Evolutionary conservation across 225 moss, liverwort and hornwort species (phyloP), one percentile per base, ranked within the genome.

Genomic region (Polytrichum formosum): DNA sequence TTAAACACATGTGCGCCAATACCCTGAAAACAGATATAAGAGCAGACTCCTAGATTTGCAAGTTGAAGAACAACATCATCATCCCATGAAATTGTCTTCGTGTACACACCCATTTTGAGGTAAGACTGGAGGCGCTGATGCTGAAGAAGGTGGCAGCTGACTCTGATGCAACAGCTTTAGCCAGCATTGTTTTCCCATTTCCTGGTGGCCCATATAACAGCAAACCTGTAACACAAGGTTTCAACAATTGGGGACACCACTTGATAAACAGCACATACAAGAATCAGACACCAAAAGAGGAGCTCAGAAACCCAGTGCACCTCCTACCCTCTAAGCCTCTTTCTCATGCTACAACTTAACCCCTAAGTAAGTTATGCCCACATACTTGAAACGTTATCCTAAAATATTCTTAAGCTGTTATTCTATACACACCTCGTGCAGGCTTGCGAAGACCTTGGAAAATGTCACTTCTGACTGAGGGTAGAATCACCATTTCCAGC

Each of bases 131-230:
- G 66, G 96, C 93, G 79, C 96, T 92, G 76, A 93, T 93, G 77
- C 93, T 93, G 84, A 96, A 96, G 69, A 93, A 96, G 7, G 96
- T 96, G 53, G 96, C 93, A 31, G 90, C 86, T 54, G 93, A 96
- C 81, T 93, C 96, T 55, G 96, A 96, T 81, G 96, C 96, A 63
- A 96, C 96, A 60, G 93, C 96, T 81, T 96, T 96, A 6, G 96
- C 96, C 16, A 96, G 80, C 96, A 96, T 90, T 26, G 96, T 96
- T 73, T 96, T 96, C 4, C 96, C 96, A 64, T 96, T 96, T 68
- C 96, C 96, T 28, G 96, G 96, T 70, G 96, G 96, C 56, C 96
- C 96, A 74, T 91, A 96, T 22, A 95, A 73, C 72, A 95, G 95
- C 67, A 91, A 86, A 61, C 92, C 92, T 92, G 82, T 69, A 79